phyloP scores from a whole-genome alignment of 2,329 filamentous ascomycete species.

The Talaromyces sp. region DNA sequence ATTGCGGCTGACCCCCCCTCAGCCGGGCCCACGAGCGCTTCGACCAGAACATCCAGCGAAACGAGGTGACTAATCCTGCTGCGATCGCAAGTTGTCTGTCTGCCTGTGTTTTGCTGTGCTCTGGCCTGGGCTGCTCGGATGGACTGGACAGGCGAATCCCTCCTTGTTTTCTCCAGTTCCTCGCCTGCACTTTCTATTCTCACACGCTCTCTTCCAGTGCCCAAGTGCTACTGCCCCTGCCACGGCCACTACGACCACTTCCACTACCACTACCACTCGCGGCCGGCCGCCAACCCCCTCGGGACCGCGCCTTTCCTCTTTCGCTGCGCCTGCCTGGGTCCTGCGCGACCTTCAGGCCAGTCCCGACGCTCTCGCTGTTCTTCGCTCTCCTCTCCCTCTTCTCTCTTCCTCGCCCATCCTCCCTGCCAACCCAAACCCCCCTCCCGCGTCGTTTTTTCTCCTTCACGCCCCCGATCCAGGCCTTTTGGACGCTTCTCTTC shows the following conservation, averaged over 20 bases:
- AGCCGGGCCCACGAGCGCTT: background rate
- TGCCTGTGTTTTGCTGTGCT: background rate
- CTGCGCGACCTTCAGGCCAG: constrained; percentile 19
- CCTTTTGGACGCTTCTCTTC: constrained; percentile 5
- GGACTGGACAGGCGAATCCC: background rate
- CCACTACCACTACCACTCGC: background rate
- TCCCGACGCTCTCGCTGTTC: constrained; percentile 3
- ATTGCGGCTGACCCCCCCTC: background rate
- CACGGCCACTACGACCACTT: too few relatives aligned
- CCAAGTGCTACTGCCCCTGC: too few relatives aligned
- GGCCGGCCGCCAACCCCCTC: background rate
- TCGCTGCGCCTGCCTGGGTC: constrained; percentile 16
- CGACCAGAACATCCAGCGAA: background rate
- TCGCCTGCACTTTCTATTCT: too few relatives aligned
- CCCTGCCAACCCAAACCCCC: constrained; percentile 9
- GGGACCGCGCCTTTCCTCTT: constrained; percentile 20
- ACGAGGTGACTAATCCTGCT: background rate
- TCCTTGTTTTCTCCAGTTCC: background rate
- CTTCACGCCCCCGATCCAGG: constrained; percentile 6
- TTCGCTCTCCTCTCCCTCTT: constrained; percentile 8
- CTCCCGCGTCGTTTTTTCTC: constrained; percentile 10
- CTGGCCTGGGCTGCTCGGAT: background rate
- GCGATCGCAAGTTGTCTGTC: background rate
- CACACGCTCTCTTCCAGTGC: too few relatives aligned
- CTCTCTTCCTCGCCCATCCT: constrained; percentile 7